A percentile compares a stretch with the other conserved stretches of the same genome.
These are phyloP conservation scores for Saccharomycopsis fibuligera DNA, from an alignment of 805 yeast species.

Conservation along the genomic window DNA sequence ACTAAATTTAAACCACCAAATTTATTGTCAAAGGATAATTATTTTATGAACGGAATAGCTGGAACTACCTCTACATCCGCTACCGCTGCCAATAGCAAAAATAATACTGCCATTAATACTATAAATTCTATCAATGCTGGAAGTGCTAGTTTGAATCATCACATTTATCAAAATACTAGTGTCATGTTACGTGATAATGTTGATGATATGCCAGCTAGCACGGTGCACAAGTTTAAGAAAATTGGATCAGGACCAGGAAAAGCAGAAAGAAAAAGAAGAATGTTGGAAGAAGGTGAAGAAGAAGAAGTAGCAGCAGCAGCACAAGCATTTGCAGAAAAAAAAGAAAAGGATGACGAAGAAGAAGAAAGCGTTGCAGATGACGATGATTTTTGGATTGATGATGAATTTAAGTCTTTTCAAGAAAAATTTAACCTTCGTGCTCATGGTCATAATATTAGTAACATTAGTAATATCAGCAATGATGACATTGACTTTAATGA, in stretches of 20 bases:
- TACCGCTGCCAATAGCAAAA: background rate
- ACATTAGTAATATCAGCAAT: background rate
- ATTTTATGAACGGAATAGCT: background rate
- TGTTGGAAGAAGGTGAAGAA: too few relatives aligned
- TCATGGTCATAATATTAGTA: background rate
- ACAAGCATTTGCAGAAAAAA: too few relatives aligned
- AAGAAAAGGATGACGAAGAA: background rate
- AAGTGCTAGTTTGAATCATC: background rate
- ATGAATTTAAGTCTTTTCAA: constrained; percentile 13
- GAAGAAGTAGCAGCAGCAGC: too few relatives aligned
- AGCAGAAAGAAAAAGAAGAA: too few relatives aligned
- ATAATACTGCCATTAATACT: too few relatives aligned
- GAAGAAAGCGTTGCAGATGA: background rate
- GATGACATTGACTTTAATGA: background rate
- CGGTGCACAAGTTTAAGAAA: too few relatives aligned
- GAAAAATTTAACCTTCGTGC: constrained; percentile 3
- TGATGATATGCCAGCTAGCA: too few relatives aligned
- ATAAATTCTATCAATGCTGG: too few relatives aligned
- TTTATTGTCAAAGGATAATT: constrained; percentile 17
- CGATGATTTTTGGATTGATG: constrained; percentile 18
- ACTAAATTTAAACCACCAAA: constrained; percentile 13
- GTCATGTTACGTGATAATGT: background rate
- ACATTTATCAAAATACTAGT: background rate
- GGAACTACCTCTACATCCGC: background rate
- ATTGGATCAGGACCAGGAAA: too few relatives aligned